phyloP scores from a whole-genome alignment of 805 yeast species.

The Candida sakaeoensis region DNA sequence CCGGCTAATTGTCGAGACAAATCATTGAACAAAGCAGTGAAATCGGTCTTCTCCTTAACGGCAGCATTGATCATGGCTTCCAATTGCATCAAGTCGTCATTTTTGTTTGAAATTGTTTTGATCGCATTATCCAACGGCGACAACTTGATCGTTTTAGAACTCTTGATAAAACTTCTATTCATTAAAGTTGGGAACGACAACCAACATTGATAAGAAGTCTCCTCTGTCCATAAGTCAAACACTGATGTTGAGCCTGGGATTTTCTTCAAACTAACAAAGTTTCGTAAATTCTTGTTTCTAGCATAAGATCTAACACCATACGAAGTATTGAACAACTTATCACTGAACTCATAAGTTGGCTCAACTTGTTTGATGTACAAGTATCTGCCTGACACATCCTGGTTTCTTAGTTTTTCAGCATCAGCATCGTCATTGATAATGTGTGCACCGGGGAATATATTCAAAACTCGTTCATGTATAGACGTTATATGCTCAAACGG shows the following conservation, averaged over 20 bases:
- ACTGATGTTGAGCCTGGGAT: constrained; percentile 71
- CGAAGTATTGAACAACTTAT: constrained; percentile 42
- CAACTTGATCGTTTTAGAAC: constrained; percentile 45
- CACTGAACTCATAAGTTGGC: constrained; percentile 56
- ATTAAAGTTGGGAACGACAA: constrained; percentile 83
- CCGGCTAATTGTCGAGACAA: constrained; percentile 73
- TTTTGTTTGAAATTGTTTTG: constrained; percentile 60
- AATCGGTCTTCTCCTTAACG: constrained; percentile 48
- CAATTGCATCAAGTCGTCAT: constrained; percentile 65
- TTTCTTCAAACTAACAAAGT: constrained; percentile 66
- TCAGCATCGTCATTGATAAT: constrained; percentile 59
- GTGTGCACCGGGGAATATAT: constrained; percentile 78
- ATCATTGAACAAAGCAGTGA: constrained; percentile 51
- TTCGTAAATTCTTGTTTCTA: constrained; percentile 67
- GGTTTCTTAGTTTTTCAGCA: constrained; percentile 46
- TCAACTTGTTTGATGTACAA: constrained; percentile 69
- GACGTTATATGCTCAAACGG: constrained; percentile 86
- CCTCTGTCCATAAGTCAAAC: constrained; percentile 84
- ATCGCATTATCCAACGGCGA: constrained; percentile 87
- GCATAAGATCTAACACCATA: constrained; percentile 70
- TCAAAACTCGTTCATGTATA: constrained; percentile 70
- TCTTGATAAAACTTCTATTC: constrained; percentile 73
- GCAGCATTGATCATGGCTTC: constrained; percentile 58
- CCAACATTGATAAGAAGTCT: constrained; percentile 69
- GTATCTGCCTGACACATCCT: constrained; percentile 65